Evolutionary conservation across 2,329 filamentous ascomycete genomes (phyloP), one percentile per base, ranked within the genome.

Genomic region (Alternaria panax): DNA sequence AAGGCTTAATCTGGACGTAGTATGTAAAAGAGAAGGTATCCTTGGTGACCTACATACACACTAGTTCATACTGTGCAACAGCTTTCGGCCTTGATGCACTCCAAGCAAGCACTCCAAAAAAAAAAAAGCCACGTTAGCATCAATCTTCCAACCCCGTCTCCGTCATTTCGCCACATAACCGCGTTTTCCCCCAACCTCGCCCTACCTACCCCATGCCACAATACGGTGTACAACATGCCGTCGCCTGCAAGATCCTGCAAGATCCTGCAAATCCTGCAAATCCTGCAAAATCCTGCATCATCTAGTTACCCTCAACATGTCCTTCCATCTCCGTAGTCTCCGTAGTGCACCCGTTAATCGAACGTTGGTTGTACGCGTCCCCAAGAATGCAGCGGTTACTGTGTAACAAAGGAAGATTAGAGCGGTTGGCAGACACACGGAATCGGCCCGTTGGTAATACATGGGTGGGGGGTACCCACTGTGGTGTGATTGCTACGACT

Each of bases 401-500:
- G 45, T 48, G 45, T 34, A 48, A 48, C 45, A 48, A 32, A 22
- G 20, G 14, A 9, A 36, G 45, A 48, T 36, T 34, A 14, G 12
- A 36, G 30, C 30, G 30, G 22, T 18, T 48, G 32, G 45, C 28
- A 20, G 18, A 8, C 20, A 22, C 12, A 48, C 28, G 11, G 5
- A 34, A 48, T 48, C 45, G 45, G 45, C 20, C 45, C 45, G 45
- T 36, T 47, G 18, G 11, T 40, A n/a, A 25, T 34, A 48, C 28
- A 24, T 7, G 22, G 41, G 41, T 36, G 28, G 45, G 14, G 8
- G 14, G 22, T 48, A 48, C 30, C 45, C 45, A 36, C 45, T 34
- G 28, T 32, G 45, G 30, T 48, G 45, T 48, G 32, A 48, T 48
- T 48, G 45, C 45, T 24, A 32, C 38, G 45, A 48, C 28, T 48